phyloP scores from a whole-genome alignment of 192 early-diverging fungal genomes.

The Linnemannia elongata region DNA sequence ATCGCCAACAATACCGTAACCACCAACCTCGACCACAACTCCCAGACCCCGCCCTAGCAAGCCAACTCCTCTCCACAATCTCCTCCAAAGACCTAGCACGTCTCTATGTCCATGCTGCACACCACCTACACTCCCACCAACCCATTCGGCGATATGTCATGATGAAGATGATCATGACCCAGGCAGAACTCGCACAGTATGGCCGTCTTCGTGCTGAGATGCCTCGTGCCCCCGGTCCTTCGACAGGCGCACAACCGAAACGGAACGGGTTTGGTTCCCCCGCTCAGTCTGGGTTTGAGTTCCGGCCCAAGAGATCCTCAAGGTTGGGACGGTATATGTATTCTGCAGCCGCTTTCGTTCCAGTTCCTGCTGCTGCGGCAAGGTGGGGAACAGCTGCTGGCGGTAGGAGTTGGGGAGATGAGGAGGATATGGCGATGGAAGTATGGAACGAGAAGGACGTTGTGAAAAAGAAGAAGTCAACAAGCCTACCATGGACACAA shows the following conservation, averaged over 20 bases:
- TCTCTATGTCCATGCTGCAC: conserved; percentile 46
- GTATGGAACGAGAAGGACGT: conserved; percentile 1
- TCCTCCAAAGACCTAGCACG: conserved; percentile 21
- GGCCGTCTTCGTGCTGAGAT: conserved; percentile 47
- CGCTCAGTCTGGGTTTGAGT: conserved; percentile 17
- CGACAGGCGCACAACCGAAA: conserved; percentile 37
- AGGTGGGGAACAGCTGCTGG: not conserved
- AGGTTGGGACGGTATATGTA: conserved; percentile 24
- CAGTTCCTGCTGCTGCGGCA: not conserved
- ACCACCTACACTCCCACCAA: conserved; percentile 55
- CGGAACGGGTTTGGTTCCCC: conserved; percentile 36
- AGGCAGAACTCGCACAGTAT: conserved; percentile 41
- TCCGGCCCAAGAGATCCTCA: conserved; percentile 5
- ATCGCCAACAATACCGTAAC: conserved; percentile 3
- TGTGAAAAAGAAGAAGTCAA: not conserved
- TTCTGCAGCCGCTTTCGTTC: not conserved
- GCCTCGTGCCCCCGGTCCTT: conserved; percentile 43
- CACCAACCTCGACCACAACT: conserved; percentile 6
- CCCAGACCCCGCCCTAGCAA: conserved; percentile 4
- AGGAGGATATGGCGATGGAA: not conserved
- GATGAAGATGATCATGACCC: conserved; percentile 57
- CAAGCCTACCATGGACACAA: conserved; percentile 9
- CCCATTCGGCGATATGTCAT: conserved; percentile 42
- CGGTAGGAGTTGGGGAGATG: not conserved
- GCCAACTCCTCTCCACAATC: conserved; percentile 44